These are phyloP conservation scores for Cyberlindnera lachancei DNA, from an alignment of 805 yeast genomes.

Conservation along the genomic window DNA sequence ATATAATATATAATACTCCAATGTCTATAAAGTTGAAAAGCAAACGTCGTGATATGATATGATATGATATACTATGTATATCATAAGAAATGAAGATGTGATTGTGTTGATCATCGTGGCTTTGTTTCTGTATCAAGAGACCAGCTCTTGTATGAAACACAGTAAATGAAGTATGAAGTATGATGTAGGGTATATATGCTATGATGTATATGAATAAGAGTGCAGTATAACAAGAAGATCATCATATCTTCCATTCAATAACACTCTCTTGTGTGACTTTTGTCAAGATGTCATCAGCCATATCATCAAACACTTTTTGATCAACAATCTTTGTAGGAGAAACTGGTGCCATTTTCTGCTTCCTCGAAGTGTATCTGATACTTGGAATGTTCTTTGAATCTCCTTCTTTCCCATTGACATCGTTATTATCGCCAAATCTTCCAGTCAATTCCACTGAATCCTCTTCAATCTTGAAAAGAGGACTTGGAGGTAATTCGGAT, in stretches of 20 bases:
- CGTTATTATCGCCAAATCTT: slow-evolving; percentile 1
- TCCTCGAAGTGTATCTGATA: slow-evolving; percentile 4
- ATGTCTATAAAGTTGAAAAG: too few relatives aligned
- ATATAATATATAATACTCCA: too few relatives aligned
- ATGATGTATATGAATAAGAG: too few relatives aligned
- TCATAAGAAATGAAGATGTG: too few relatives aligned
- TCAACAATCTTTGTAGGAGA: slow-evolving; percentile 3
- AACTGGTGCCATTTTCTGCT: slow-evolving; percentile 1
- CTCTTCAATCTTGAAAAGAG: slow-evolving; percentile 19
- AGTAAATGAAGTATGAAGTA: background rate
- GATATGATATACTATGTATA: too few relatives aligned
- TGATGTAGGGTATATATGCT: background rate
- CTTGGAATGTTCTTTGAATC: too few relatives aligned
- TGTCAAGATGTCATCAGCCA: slow-evolving; percentile 20
- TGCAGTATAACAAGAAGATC: slow-evolving; percentile 1
- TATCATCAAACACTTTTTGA: slow-evolving; percentile 17
- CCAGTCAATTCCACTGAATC: slow-evolving; percentile 11
- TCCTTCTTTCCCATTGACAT: background rate
- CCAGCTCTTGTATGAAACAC: background rate
- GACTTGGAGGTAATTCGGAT: slow-evolving; percentile 10
- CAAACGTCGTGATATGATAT: too few relatives aligned
- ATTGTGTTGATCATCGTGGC: too few relatives aligned
- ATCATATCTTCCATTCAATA: slow-evolving; percentile 19
- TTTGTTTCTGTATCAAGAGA: too few relatives aligned
- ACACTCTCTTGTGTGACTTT: slow-evolving; percentile 10